phyloP scores from a whole-genome alignment of 2,329 filamentous ascomycete genomes.

The Cryphonectria radicalis region DNA sequence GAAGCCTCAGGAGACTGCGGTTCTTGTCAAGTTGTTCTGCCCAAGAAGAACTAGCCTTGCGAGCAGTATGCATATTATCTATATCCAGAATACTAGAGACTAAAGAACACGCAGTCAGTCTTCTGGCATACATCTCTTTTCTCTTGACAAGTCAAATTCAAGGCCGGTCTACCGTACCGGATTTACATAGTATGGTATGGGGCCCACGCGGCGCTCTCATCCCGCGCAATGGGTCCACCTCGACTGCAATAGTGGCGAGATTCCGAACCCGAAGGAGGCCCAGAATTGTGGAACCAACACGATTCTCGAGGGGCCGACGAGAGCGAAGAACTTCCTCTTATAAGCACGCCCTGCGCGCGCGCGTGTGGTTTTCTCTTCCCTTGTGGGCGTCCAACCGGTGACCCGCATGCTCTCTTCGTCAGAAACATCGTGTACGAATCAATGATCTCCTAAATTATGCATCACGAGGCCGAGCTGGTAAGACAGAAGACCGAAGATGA shows the following conservation, averaged over 20 bases:
- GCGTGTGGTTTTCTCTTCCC: neutral
- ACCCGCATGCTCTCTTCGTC: neutral
- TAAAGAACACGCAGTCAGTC: neutral
- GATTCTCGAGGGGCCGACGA: constrained; percentile 14
- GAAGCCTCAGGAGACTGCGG: neutral
- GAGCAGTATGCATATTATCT: neutral
- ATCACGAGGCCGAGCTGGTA: constrained; percentile 21
- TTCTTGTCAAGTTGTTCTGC: neutral
- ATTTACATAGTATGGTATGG: neutral
- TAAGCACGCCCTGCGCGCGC: neutral
- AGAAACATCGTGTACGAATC: constrained; percentile 5
- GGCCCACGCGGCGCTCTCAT: constrained; percentile 12
- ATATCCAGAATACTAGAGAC: neutral
- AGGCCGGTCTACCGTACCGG: neutral
- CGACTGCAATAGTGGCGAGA: constrained; percentile 21
- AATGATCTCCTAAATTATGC: constrained; percentile 13
- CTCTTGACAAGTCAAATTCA: neutral
- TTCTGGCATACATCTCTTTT: neutral
- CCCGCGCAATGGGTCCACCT: constrained; percentile 12
- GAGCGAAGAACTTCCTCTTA: neutral
- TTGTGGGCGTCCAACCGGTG: neutral
- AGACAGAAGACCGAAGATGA: constrained; percentile 26
- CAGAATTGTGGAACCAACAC: constrained; percentile 15
- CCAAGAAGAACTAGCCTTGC: neutral
- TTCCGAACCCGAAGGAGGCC: constrained; percentile 15